Conservation (phyloP, 2,329 filamentous ascomycete genomes). For the Chalara sp. region DNA sequence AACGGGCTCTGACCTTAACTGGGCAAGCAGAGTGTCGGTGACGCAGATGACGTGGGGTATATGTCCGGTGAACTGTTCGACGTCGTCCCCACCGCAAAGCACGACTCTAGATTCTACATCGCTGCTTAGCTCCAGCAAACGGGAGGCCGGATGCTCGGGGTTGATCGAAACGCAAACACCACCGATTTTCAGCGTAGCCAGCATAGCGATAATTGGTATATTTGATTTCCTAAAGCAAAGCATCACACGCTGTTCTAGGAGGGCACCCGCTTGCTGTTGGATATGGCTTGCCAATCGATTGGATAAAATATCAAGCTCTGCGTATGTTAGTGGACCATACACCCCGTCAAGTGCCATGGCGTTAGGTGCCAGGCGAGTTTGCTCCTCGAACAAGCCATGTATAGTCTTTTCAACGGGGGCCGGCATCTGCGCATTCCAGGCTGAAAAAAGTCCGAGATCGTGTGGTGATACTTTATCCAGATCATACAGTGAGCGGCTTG, state of each 20-base stretch:
- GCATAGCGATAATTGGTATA: neutral
- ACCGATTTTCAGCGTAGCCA: neutral
- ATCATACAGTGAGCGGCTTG: neutral
- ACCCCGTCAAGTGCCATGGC: neutral
- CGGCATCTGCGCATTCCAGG: neutral
- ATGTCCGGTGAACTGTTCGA: neutral
- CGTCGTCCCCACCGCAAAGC: neutral
- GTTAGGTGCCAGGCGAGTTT: neutral
- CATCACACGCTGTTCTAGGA: neutral
- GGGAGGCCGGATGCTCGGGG: neutral
- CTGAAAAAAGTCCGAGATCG: neutral
- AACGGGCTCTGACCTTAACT: neutral
- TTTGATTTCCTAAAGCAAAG: neutral
- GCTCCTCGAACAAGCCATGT: neutral
- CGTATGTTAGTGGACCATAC: neutral
- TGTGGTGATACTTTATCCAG: neutral
- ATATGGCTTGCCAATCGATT: neutral
- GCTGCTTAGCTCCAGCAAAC: neutral
- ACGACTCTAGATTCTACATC: neutral
- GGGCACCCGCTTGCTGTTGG: neutral
- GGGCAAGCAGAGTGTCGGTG: neutral
- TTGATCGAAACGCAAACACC: neutral
- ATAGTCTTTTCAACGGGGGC: neutral
- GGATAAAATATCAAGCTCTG: neutral
- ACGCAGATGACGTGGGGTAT: neutral